phyloP scores from a whole-genome alignment of 352 stramenopile genomes.

The Lagenidium giganteum region DNA sequence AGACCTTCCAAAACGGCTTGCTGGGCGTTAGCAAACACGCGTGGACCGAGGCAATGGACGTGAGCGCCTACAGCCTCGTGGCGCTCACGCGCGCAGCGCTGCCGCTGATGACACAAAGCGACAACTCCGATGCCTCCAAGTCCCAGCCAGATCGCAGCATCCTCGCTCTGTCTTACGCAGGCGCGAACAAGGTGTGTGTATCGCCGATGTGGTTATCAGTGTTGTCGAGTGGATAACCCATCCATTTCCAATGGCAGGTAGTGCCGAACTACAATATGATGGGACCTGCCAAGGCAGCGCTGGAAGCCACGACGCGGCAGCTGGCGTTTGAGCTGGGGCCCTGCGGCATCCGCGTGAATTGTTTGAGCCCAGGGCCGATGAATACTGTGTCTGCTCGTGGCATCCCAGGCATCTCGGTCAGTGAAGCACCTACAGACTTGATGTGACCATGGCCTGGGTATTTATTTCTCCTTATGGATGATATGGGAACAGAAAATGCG shows the following conservation, averaged over 20 bases:
- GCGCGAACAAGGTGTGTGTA: conserved; percentile 40
- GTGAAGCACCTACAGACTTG: neutral
- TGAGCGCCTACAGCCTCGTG: conserved; percentile 90
- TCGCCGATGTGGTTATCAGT: too few species aligned
- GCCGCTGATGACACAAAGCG: conserved; percentile 33
- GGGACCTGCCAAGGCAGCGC: conserved; percentile 87
- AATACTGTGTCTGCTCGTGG: conserved; percentile 88
- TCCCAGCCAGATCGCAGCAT: conserved; percentile 55
- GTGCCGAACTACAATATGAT: conserved; percentile 91
- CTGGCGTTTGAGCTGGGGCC: conserved; percentile 79
- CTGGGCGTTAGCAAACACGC: conserved; percentile 36
- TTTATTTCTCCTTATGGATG: neutral
- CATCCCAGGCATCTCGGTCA: conserved; percentile 83
- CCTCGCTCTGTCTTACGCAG: conserved; percentile 85
- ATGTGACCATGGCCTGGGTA: neutral
- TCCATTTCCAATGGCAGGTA: conserved; percentile 24
- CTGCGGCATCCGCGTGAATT: conserved; percentile 86
- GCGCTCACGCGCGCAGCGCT: conserved; percentile 58
- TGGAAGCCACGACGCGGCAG: conserved; percentile 80
- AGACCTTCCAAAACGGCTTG: conserved; percentile 69
- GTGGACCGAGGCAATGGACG: conserved; percentile 77
- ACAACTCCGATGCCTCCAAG: conserved; percentile 1
- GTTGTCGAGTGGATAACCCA: too few species aligned
- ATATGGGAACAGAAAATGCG: conserved; percentile 59
- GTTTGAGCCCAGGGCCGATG: conserved; percentile 86